Conservation (phyloP, 2,329 filamentous ascomycete genomes). For the Clarireedia paspali region DNA sequence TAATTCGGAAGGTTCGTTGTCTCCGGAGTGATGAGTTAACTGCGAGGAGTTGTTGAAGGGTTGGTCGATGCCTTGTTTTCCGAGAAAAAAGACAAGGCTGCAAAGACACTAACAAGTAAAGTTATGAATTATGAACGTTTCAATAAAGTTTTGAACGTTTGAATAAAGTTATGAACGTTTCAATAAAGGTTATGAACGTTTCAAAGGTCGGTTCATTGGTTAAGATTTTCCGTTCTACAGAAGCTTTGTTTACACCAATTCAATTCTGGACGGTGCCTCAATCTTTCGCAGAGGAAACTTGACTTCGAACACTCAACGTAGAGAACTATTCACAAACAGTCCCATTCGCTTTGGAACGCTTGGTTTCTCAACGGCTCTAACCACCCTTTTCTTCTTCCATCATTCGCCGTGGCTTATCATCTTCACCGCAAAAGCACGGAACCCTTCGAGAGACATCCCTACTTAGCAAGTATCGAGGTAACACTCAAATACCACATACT, state of each 20-base stretch:
- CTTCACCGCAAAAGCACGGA: slow-evolving; percentile 5
- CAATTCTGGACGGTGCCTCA: not conserved
- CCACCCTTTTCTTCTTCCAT: not conserved
- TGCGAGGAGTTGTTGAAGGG: too few species aligned
- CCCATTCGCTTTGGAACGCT: not conserved
- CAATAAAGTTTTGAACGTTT: not conserved
- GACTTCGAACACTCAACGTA: not conserved
- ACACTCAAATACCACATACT: too few species aligned
- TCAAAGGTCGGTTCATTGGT: not conserved
- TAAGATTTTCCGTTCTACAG: not conserved
- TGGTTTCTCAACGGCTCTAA: not conserved
- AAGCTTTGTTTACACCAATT: not conserved
- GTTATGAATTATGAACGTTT: not conserved
- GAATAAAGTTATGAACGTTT: not conserved
- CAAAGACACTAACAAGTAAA: not conserved
- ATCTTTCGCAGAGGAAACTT: not conserved
- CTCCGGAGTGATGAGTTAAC: too few species aligned
- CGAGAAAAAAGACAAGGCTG: not conserved
- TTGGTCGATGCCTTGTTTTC: too few species aligned
- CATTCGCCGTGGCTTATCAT: not conserved
- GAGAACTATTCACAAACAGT: not conserved
- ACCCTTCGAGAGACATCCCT: not conserved
- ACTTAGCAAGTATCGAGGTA: not conserved
- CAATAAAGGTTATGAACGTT: not conserved
- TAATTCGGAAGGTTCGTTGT: too few species aligned